Evolutionary conservation across 192 early-diverging fungal species (phyloP).

Genomic region (Hyaloraphidium curvatum): DNA sequence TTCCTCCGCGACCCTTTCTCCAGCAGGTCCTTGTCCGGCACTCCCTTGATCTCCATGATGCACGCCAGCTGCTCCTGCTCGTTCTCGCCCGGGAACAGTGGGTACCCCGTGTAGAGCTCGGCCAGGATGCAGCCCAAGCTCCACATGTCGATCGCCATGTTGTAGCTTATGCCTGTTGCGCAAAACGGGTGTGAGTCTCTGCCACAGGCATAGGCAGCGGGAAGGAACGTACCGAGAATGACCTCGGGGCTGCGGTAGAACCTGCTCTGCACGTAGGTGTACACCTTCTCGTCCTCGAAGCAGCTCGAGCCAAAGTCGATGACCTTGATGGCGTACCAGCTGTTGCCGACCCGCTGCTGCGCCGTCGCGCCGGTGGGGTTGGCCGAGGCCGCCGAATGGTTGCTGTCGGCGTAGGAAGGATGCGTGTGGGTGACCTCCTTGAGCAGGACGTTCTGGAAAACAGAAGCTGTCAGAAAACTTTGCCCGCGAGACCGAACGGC

Average conservation of each 20-base stretch:
- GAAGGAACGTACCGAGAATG: constrained; percentile 48
- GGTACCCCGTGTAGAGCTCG: constrained; percentile 74
- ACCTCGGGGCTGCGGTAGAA: constrained; percentile 97
- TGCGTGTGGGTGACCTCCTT: background rate
- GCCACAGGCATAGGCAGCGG: background rate
- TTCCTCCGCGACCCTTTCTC: constrained; percentile 43
- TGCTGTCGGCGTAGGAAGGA: background rate
- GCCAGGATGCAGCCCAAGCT: constrained; percentile 86
- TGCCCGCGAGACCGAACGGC: too few species aligned
- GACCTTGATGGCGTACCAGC: constrained; percentile 59
- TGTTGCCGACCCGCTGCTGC: background rate
- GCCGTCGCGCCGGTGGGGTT: too few species aligned
- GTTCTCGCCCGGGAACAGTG: constrained; percentile 93
- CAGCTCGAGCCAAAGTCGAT: constrained; percentile 97
- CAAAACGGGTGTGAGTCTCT: too few species aligned
- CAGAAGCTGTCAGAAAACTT: too few species aligned
- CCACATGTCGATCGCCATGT: constrained; percentile 93
- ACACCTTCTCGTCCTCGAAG: constrained; percentile 62
- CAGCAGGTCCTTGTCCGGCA: constrained; percentile 52
- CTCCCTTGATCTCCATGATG: constrained; percentile 83
- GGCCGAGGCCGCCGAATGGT: background rate
- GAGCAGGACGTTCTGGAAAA: too few species aligned
- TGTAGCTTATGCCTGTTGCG: constrained; percentile 45
- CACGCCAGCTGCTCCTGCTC: constrained; percentile 88
- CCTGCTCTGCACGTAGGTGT: constrained; percentile 92